A percentile compares a stretch with the other conserved stretches of the same genome.
phyloP scores from a whole-genome alignment of 495 filamentous ascomycete genomes.

The Lindgomyces ingoldianus region DNA sequence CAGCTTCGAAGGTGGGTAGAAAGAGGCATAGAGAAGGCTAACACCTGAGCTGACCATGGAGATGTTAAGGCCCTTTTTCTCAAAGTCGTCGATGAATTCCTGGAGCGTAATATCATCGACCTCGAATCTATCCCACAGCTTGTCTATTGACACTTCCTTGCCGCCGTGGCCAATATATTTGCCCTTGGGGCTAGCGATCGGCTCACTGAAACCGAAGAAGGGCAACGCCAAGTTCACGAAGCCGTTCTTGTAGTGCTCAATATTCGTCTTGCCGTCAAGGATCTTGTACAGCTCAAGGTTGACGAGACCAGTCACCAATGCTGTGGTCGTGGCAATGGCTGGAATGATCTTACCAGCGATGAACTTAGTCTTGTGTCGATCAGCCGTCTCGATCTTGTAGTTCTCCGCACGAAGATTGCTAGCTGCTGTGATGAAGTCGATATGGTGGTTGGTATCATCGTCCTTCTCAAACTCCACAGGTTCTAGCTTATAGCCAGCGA shows the following conservation, averaged over 20 bases:
- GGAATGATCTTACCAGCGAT: constrained; percentile 99
- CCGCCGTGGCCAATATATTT: constrained; percentile 73
- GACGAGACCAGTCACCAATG: constrained; percentile 91
- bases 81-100: constrained; percentile 81
- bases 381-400: constrained; percentile 89
- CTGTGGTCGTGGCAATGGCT: constrained; percentile 96
- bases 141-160: constrained; percentile 87
- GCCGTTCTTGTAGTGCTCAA: constrained; percentile 98
- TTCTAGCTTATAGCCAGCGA: constrained; percentile 82
- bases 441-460: constrained; percentile 96
- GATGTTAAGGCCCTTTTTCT: constrained; percentile 74
- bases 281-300: constrained; percentile 95
- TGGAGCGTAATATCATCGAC: constrained; percentile 79
- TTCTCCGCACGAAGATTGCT: constrained; percentile 97
- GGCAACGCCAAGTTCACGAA: constrained; percentile 96
- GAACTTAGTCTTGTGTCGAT: constrained; percentile 97
- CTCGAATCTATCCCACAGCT: constrained; percentile 98
- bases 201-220: constrained; percentile 98
- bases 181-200: constrained; percentile 87
- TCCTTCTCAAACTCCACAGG: constrained; percentile 99
- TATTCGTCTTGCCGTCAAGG: constrained; percentile 87
- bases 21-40: constrained; percentile 91
- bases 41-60: constrained; percentile 96
- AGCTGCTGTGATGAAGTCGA: constrained; percentile 97
- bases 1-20: constrained; percentile 84